Percentiles rank a stretch among this genome's conserved stretches.
These are phyloP conservation scores for Suhomyces kilbournensis DNA, from an alignment of 805 yeast genomes.

Conservation along the genomic window DNA sequence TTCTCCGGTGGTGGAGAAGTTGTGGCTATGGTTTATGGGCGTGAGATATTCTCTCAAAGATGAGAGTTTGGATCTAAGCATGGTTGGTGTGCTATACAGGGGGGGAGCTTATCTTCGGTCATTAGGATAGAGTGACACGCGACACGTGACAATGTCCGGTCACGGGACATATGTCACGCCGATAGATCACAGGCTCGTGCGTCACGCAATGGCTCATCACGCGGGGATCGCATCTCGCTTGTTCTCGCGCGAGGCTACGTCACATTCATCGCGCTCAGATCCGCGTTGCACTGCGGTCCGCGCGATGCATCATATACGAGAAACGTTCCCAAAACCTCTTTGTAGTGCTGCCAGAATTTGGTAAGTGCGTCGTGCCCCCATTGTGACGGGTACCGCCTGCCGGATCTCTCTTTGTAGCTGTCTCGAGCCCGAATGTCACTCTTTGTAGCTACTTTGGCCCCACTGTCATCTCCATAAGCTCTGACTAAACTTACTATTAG, in stretches of 20 bases:
- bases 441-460: background rate
- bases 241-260: background rate
- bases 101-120: conserved; percentile 1
- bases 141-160: background rate
- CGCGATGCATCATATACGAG: background rate
- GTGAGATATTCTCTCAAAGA: conserved; percentile 90
- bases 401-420: background rate
- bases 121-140: background rate
- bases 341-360: background rate
- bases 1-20: conserved; percentile 83
- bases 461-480: background rate
- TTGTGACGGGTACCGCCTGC: background rate
- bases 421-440: background rate
- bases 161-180: background rate
- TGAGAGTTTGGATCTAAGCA: conserved; percentile 70
- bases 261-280: background rate
- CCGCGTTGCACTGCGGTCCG: background rate
- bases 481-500: background rate
- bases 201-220: background rate
- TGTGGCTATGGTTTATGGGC: conserved; percentile 84
- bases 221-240: background rate
- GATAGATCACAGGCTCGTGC: no score
- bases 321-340: background rate
- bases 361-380: background rate
- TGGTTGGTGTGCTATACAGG: background rate